Evolutionary conservation across 2,329 filamentous ascomycete genomes (phyloP).

Genomic region (Sordariomycetes sp.): DNA sequence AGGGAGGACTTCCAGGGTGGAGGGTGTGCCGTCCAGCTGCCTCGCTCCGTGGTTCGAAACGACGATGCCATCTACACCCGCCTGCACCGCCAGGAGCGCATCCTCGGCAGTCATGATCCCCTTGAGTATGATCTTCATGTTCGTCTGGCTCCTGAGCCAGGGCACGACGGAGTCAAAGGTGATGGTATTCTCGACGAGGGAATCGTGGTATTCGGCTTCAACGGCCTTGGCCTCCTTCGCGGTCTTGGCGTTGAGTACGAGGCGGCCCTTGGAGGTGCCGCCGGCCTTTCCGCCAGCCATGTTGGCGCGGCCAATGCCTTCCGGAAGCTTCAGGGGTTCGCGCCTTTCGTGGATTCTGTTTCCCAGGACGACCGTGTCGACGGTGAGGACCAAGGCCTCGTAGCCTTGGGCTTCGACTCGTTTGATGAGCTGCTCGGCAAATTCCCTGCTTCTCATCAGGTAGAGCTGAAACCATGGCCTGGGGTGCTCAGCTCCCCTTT

Average conservation of each 20-base stretch:
- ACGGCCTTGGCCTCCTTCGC: too few species aligned
- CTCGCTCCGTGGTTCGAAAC: conserved; percentile 36
- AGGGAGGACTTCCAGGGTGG: conserved; percentile 13
- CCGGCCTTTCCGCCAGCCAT: conserved; percentile 32
- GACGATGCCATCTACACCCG: conserved; percentile 58
- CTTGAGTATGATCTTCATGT: conserved; percentile 54
- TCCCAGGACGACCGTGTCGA: conserved; percentile 47
- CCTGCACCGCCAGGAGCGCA: conserved; percentile 47
- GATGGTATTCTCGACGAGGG: conserved; percentile 52
- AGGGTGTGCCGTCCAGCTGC: background rate
- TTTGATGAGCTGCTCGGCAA: conserved; percentile 39
- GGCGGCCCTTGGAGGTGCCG: conserved; percentile 43
- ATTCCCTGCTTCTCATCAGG: conserved; percentile 44
- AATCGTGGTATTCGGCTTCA: conserved; percentile 50
- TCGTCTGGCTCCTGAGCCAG: conserved; percentile 44
- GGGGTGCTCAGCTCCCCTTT: conserved; percentile 7
- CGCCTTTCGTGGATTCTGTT: conserved; percentile 42
- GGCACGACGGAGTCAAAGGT: conserved; percentile 11
- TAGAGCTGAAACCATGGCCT: conserved; percentile 50
- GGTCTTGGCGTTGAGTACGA: too few species aligned
- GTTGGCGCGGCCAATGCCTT: conserved; percentile 13
- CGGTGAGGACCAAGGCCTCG: conserved; percentile 46
- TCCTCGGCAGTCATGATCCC: conserved; percentile 61
- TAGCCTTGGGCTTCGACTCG: conserved; percentile 28
- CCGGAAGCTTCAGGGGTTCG: conserved; percentile 31